A percentile compares a stretch with the other conserved stretches of the same genome.
phyloP scores from a whole-genome alignment of 2,329 filamentous ascomycete genomes.

The Alternaria atra region DNA sequence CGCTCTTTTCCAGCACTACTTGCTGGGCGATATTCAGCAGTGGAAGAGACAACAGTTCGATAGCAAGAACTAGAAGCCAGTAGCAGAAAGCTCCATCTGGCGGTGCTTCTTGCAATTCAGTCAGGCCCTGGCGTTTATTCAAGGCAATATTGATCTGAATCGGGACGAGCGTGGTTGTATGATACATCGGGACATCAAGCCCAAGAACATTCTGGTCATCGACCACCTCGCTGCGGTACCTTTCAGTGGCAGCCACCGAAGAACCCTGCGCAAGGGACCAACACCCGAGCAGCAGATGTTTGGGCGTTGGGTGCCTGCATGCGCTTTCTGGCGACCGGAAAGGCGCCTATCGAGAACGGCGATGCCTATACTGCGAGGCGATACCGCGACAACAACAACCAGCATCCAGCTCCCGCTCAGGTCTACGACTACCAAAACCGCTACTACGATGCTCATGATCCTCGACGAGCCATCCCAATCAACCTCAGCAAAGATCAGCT shows the following conservation, averaged over 20 bases:
- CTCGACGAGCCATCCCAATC: conserved; percentile 31
- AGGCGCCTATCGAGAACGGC: conserved; percentile 23
- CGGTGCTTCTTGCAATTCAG: conserved; percentile 39
- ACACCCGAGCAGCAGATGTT: conserved; percentile 38
- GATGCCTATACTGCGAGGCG: background rate
- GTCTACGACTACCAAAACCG: conserved; percentile 7
- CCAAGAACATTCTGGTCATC: conserved; percentile 38
- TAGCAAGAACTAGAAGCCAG: conserved; percentile 21
- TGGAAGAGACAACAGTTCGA: conserved; percentile 31
- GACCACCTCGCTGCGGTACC: conserved; percentile 23
- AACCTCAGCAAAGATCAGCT: conserved; percentile 17
- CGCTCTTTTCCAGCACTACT: conserved; percentile 32
- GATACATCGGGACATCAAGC: conserved; percentile 41
- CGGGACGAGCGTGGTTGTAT: conserved; percentile 6
- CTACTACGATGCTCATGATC: conserved; percentile 30
- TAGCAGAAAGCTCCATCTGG: conserved; percentile 42
- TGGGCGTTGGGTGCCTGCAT: conserved; percentile 47
- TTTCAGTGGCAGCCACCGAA: conserved; percentile 45
- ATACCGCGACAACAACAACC: background rate
- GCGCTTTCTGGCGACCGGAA: conserved; percentile 38
- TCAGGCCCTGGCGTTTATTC: conserved; percentile 40
- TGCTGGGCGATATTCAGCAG: conserved; percentile 30
- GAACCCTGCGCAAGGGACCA: conserved; percentile 29
- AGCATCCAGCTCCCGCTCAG: conserved; percentile 4
- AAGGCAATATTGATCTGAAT: conserved; percentile 24